Percentiles rank a stretch among this genome's conserved stretches.
Conservation (phyloP, 805 yeast species). For the Wickerhamia fluorescens region DNA sequence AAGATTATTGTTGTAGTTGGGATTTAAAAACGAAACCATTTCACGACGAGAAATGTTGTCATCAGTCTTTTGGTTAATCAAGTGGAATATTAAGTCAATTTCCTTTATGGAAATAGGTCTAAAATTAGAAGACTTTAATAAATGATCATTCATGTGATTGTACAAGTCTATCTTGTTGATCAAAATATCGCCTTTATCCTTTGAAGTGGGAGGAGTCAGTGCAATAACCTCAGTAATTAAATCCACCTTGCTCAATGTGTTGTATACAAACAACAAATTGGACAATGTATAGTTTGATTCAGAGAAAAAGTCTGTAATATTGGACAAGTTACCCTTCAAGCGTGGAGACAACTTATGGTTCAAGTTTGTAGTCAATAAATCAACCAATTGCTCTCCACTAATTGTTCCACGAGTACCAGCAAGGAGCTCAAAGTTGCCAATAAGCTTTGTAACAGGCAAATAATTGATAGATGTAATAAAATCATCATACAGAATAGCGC, state of each 20-base stretch:
- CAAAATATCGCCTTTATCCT: slow-evolving; percentile 34
- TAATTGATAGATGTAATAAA: slow-evolving; percentile 35
- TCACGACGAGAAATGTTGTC: slow-evolving; percentile 36
- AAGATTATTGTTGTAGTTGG: slow-evolving; percentile 37
- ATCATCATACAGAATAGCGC: slow-evolving; percentile 30
- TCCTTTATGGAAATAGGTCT: slow-evolving; percentile 34
- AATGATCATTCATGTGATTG: slow-evolving; percentile 36
- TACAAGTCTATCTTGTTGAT: slow-evolving; percentile 36
- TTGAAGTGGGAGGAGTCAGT: slow-evolving; percentile 37
- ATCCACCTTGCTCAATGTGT: slow-evolving; percentile 35
- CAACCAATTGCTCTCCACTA: slow-evolving; percentile 22
- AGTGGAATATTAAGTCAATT: slow-evolving; percentile 33
- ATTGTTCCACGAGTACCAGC: slow-evolving; percentile 27
- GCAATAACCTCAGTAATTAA: slow-evolving; percentile 40
- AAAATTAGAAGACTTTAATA: slow-evolving; percentile 36
- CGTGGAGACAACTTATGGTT: slow-evolving; percentile 34
- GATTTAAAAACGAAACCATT: slow-evolving; percentile 48
- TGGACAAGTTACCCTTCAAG: slow-evolving; percentile 27
- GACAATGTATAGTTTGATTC: slow-evolving; percentile 25
- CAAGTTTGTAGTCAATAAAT: slow-evolving; percentile 29
- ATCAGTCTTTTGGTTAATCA: slow-evolving; percentile 29
- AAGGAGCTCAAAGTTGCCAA: slow-evolving; percentile 35
- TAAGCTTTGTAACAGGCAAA: slow-evolving; percentile 39
- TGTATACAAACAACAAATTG: slow-evolving; percentile 34
- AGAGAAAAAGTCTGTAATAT: slow-evolving; percentile 29